Conservation (phyloP, 2,329 filamentous ascomycete genomes). For the Trichoderma atrobrunneum region DNA sequence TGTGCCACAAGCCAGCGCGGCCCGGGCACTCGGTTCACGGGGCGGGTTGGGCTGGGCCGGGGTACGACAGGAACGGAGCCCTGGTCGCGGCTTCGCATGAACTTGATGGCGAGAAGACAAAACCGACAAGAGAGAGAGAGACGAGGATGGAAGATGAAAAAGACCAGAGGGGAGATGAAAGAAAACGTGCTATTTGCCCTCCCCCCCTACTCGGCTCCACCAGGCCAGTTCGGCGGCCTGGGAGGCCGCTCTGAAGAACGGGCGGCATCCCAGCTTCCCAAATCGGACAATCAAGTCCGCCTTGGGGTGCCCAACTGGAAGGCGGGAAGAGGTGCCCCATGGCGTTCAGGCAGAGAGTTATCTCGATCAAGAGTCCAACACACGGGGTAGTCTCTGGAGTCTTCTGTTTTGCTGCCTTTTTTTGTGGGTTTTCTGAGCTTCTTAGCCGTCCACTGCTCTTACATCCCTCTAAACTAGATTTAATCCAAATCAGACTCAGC, state of each 20-base stretch:
- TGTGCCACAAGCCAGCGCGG: no score
- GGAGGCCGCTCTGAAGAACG: not conserved
- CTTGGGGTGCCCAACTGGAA: not conserved
- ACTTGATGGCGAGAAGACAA: not conserved
- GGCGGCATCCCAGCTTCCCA: not conserved
- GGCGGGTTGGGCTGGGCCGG: not conserved
- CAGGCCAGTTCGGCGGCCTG: not conserved
- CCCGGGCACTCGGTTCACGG: not conserved
- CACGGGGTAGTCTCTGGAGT: not conserved
- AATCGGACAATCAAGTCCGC: not conserved
- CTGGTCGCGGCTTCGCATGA: no score
- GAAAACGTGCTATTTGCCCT: not conserved
- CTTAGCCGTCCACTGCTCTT: not conserved
- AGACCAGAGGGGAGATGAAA: not conserved
- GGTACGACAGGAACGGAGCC: not conserved
- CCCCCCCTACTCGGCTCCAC: not conserved
- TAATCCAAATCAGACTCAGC: not conserved
- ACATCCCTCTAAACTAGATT: not conserved
- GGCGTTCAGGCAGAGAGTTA: not conserved
- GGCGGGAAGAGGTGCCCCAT: not conserved
- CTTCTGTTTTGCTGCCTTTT: not conserved
- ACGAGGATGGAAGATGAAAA: not conserved
- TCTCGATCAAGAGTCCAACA: not conserved
- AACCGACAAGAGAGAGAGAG: not conserved
- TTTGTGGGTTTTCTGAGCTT: not conserved